Base-by-base conservation (phyloP, 192 early-diverging fungal genomes). In the Spinellus fusiger region DNA sequence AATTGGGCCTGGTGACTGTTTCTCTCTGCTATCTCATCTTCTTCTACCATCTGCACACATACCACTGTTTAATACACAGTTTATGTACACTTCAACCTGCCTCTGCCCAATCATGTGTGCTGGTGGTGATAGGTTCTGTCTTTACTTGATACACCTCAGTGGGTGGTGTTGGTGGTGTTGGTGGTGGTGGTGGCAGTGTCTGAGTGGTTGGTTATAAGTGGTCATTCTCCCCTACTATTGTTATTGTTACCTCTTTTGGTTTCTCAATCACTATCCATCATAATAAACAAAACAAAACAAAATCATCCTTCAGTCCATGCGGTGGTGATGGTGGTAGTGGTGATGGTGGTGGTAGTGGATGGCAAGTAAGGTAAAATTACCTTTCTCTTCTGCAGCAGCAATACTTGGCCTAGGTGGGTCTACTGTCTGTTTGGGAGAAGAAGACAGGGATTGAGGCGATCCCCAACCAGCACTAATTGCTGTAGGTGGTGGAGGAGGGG, bases 21-120 rank as follows among this genome's bases (percentile, higher is more conserved):
- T n/a, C 64, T 59, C 31, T 72, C 70, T 10, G 63, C 67, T 38
- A 74, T 54, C 40, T 66, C 67, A 34, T 64, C 66, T 27, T 74
- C 72, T 50, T 34, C 49, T 16, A 65, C 72, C 72, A 74, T 74
- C 72, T 74, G 57, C 29, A 13, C 23, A 15, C 28, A 9, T 38
- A 18, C 2, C 1, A 29, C 3, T 28, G 25, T n/a, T n/a, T n/a
- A n/a, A n/a, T n/a, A n/a, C n/a, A n/a, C n/a, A n/a, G n/a, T n/a
- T n/a, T n/a, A n/a, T n/a, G n/a, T n/a, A n/a, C n/a, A n/a, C n/a
- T n/a, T n/a, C n/a, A n/a, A 44, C 40, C 18, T 44, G 40, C 40
- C 37, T 33, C 54, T 38, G 33, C 54, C 54, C 31, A 37, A 22
- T 38, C 54, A 20, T 22, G 33, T 32, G 33, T 38, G 16, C 51